Evolutionary conservation across 2,329 filamentous ascomycete species (phyloP).

Genomic region (Aspergillus sp.): DNA sequence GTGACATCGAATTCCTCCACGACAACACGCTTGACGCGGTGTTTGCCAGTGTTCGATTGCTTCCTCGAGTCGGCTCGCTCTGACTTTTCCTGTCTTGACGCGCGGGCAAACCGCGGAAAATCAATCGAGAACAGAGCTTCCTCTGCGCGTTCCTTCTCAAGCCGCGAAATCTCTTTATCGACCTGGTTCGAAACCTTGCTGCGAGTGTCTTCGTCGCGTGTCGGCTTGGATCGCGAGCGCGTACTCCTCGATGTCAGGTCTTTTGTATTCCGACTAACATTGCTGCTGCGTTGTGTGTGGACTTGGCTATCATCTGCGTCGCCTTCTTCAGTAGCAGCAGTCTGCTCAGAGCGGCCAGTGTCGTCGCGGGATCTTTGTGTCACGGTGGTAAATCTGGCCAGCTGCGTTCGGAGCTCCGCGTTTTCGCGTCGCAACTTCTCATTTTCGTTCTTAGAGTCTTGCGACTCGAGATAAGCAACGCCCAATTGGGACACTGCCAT

Average conservation of each 20-base stretch:
- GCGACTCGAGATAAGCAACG: slow-evolving; percentile 47
- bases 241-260: slow-evolving; percentile 23
- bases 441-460: slow-evolving; percentile 36
- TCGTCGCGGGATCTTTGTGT: slow-evolving; percentile 20
- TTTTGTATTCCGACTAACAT: slow-evolving; percentile 21
- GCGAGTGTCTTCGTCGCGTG: slow-evolving; percentile 21
- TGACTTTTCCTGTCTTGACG: slow-evolving; percentile 3
- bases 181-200: slow-evolving; percentile 27
- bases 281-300: slow-evolving; percentile 23
- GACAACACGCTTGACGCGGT: slow-evolving; percentile 31
- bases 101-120: slow-evolving; percentile 14
- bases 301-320: slow-evolving; percentile 25
- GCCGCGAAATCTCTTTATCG: slow-evolving; percentile 27
- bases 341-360: slow-evolving; percentile 19
- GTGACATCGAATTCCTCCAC: slow-evolving; percentile 27
- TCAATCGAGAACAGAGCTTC: slow-evolving; percentile 32
- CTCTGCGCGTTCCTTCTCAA: slow-evolving; percentile 31
- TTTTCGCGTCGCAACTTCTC: slow-evolving; percentile 32
- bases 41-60: slow-evolving; percentile 32
- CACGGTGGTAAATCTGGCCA: slow-evolving; percentile 19
- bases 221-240: slow-evolving; percentile 18
- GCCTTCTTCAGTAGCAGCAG: slow-evolving; percentile 12
- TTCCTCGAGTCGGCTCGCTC: slow-evolving; percentile 13
- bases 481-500: slow-evolving; percentile 50
- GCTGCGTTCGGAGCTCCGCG: slow-evolving; percentile 28